Evolutionary conservation across 2,329 filamentous ascomycete genomes (phyloP).

Genomic region (Aspergillus intermedius): DNA sequence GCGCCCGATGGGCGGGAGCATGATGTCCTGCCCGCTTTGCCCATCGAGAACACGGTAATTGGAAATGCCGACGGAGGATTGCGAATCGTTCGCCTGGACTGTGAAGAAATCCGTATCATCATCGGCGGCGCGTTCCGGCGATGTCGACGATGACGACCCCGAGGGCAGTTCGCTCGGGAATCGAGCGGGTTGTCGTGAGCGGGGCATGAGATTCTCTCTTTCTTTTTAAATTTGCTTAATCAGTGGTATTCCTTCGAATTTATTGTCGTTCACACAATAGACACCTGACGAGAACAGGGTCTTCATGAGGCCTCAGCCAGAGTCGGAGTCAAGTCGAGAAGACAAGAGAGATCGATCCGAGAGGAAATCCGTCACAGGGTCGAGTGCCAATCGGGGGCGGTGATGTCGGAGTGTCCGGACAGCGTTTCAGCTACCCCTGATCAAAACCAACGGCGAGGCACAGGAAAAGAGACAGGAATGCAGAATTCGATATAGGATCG

Average conservation of each 20-base stretch:
- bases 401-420: too few species aligned
- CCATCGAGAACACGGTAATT: slow-evolving; percentile 69
- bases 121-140: slow-evolving; percentile 56
- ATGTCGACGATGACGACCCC: slow-evolving; percentile 40
- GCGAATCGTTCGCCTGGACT: slow-evolving; percentile 75
- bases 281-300: background rate
- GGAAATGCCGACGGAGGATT: slow-evolving; percentile 80
- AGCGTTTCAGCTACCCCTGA: background rate
- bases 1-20: slow-evolving; percentile 61
- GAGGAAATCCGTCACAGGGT: background rate
- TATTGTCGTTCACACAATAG: too few species aligned
- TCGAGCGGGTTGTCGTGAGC: slow-evolving; percentile 30
- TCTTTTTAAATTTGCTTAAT: background rate
- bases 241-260: background rate
- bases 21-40: slow-evolving; percentile 40
- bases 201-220: slow-evolving; percentile 23
- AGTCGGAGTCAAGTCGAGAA: background rate
- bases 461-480: too few species aligned
- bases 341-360: background rate
- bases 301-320: background rate
- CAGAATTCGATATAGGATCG: too few species aligned
- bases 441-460: too few species aligned
- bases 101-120: slow-evolving; percentile 94
- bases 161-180: slow-evolving; percentile 35
- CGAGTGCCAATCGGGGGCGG: too few species aligned